phyloP scores from a whole-genome alignment of 352 stramenopile species.

The Globisporangium paddicum region DNA sequence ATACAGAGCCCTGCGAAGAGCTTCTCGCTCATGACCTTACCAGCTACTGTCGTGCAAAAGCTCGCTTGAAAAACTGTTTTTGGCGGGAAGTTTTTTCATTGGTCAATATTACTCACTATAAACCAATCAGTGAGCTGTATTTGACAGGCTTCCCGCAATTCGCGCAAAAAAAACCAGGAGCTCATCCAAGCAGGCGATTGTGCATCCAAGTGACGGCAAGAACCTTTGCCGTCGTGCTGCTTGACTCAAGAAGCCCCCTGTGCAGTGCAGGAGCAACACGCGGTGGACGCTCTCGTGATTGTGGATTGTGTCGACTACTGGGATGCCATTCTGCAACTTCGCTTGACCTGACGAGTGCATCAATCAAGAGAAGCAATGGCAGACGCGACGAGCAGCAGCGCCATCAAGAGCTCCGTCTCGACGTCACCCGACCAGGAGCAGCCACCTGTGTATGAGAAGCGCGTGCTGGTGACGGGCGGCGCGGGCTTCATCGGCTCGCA shows the following conservation, averaged over 20 bases:
- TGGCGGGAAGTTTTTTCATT: neutral
- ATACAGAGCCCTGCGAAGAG: conserved; percentile 49
- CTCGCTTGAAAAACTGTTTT: neutral
- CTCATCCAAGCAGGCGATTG: neutral
- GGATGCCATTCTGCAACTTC: neutral
- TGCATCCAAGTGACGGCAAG: no score
- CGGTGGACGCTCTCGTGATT: neutral
- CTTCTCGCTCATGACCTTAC: conserved; percentile 12
- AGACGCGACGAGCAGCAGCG: neutral
- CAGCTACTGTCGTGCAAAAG: neutral
- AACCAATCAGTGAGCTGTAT: neutral
- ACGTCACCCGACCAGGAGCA: neutral
- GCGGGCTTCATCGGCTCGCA: conserved; percentile 97
- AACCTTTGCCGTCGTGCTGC: no score
- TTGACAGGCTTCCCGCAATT: no score
- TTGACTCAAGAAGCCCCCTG: conserved; percentile 44
- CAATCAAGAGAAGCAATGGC: neutral
- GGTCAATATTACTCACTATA: neutral
- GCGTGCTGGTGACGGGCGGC: conserved; percentile 97
- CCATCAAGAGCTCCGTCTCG: neutral
- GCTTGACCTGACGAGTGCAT: neutral
- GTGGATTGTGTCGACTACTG: no score
- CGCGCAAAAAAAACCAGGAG: neutral
- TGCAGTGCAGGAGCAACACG: neutral
- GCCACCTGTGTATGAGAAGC: conserved; percentile 48